Evolutionary conservation across 116 monocot genomes (phyloP), one percentile per base, ranked within the genome.

Genomic region (Phalaenopsis hybrid): DNA sequence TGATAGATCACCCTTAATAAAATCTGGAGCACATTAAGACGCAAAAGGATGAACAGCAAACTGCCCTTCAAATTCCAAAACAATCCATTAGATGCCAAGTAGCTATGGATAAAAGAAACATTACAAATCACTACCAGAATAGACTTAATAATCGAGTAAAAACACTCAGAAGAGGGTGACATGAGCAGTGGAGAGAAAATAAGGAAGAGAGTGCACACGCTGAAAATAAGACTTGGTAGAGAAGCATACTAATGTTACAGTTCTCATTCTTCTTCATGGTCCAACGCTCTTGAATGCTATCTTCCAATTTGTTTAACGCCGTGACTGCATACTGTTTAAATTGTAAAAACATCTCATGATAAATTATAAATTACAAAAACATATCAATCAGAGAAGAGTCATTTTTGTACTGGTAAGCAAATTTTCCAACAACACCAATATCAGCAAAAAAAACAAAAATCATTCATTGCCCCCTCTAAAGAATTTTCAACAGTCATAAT

Each of bases 211-310:
- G 13, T 4, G 13, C 10, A 69, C 9, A 15, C 4, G 70, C 20
- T 41, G 74, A 79, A 33, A 44, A 77, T 15, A 75, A 69, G 73
- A 78, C 33, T 25, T 75, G 21, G 41, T 59, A 69, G 17, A 63
- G 83, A 81, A 23, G 79, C 85, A 73, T 88, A 96, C 94, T 88
- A 59, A 82, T 88, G 74, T 86, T 85, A 33, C 87, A 83, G 73
- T 80, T 92, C 76, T 98, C 97, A 57, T 80, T 82, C 78, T 83
- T 92, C 84, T 93, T 98, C 75, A 78, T 90, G 69, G 70, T 90
- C 97, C 97, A 98, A 25, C 90, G 86, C 65, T 93, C 89, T 58
- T 86, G 85, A 80, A 98, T 94, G 88, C 88, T 94, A 81, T 98
- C 93, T 86, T 98, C 97, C 89, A 98, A 86, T 78, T 88, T 92